These are phyloP conservation scores for Cyclotella choctawhatcheeana DNA, from an alignment of 108 stramenopile species.

Conservation along the genomic window DNA sequence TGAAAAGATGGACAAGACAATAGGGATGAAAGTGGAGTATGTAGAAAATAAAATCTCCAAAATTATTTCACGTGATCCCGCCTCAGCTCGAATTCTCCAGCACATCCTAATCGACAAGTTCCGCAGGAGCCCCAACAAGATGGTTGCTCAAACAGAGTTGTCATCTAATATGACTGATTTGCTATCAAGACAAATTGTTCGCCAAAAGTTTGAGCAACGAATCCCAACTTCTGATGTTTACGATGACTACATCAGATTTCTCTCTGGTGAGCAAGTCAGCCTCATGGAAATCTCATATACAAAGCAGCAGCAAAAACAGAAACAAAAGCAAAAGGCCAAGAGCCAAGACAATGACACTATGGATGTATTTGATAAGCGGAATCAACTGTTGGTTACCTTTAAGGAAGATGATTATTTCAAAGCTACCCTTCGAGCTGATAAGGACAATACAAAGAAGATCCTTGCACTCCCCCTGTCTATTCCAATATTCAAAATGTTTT, in stretches of 20 bases:
- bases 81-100: conserved; percentile 39
- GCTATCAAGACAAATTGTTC: conserved; percentile 45
- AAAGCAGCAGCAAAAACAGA: conserved; percentile 67
- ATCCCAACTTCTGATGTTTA: conserved; percentile 48
- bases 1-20: conserved; percentile 59
- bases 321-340: conserved; percentile 63
- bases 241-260: conserved; percentile 52
- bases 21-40: conserved; percentile 32
- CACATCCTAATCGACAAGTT: conserved; percentile 58
- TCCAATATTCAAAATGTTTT: conserved; percentile 52
- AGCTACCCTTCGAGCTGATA: conserved; percentile 15
- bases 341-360: conserved; percentile 63
- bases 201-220: conserved; percentile 60
- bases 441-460: conserved; percentile 31
- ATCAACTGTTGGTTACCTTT: conserved; percentile 28
- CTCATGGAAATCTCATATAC: conserved; percentile 64
- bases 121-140: conserved; percentile 35
- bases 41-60: conserved; percentile 38
- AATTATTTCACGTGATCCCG: conserved; percentile 24
- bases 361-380: conserved; percentile 50
- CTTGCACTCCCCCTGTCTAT: conserved; percentile 46
- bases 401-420: conserved; percentile 43
- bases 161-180: conserved; percentile 32
- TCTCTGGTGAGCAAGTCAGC: conserved; percentile 59
- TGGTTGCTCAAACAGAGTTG: conserved; percentile 31